Percentiles rank a stretch among this genome's conserved stretches.
Evolutionary conservation across 2,329 filamentous ascomycete species (phyloP).

Genomic region (Hypoxylon sp.): DNA sequence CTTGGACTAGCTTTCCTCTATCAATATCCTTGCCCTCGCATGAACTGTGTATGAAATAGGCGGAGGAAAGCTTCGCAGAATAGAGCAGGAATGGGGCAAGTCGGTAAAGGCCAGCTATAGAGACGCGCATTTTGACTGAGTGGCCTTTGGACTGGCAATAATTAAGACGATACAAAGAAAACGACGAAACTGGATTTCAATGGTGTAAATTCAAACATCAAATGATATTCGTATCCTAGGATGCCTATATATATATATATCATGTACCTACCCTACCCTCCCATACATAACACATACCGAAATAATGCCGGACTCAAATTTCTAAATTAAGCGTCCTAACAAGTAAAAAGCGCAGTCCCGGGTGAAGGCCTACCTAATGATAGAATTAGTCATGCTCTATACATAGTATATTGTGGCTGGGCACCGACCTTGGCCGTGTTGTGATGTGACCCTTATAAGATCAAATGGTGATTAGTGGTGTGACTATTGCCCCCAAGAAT

Average conservation of each 20-base stretch:
- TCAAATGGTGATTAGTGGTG: not conserved
- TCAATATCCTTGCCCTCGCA: not conserved
- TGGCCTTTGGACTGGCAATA: not conserved
- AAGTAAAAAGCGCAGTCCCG: not conserved
- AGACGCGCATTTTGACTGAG: not conserved
- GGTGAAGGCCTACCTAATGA: not conserved
- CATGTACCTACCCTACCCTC: not conserved
- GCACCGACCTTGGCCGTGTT: not conserved
- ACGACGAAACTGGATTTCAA: not conserved
- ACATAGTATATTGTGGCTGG: not conserved
- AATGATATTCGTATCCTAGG: not conserved
- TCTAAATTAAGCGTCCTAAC: not conserved
- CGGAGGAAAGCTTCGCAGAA: not conserved
- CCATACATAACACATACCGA: not conserved
- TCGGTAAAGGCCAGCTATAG: not conserved
- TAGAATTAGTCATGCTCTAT: constrained; percentile 2
- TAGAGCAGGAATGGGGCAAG: not conserved
- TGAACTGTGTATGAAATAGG: not conserved
- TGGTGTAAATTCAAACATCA: not conserved
- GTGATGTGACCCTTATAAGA: not conserved
- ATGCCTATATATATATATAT: constrained; percentile 1
- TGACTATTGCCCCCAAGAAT: not conserved
- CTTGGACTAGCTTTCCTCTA: not conserved
- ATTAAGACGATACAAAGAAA: not conserved
- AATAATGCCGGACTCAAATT: too few species aligned